Conservation (phyloP, 2,329 filamentous ascomycete species). For the Fusarium sterilihyphosum region DNA sequence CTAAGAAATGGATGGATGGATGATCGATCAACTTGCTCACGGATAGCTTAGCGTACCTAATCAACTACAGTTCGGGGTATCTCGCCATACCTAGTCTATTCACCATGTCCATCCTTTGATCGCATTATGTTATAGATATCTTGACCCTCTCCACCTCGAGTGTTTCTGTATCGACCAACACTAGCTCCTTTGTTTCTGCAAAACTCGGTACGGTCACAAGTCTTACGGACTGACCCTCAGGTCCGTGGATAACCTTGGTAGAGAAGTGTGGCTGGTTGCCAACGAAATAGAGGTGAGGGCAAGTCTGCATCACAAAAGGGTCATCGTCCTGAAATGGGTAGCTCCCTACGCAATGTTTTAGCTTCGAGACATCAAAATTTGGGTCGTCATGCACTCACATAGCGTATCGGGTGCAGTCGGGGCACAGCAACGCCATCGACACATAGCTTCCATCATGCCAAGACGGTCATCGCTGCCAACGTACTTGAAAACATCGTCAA, state of each 20-base stretch:
- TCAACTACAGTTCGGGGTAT: slow-evolving; percentile 29
- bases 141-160: slow-evolving; percentile 79
- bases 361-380: not conserved
- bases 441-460: slow-evolving; percentile 93
- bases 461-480: slow-evolving; percentile 80
- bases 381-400: slow-evolving; percentile 67
- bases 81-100: slow-evolving; percentile 18
- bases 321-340: slow-evolving; percentile 97
- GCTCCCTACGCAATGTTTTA: slow-evolving; percentile 69
- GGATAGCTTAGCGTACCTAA: not conserved
- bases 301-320: slow-evolving; percentile 85
- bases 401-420: slow-evolving; percentile 96
- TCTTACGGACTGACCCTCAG: slow-evolving; percentile 75
- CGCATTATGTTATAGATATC: slow-evolving; percentile 50
- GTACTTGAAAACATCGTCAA: slow-evolving; percentile 95
- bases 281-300: slow-evolving; percentile 91
- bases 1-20: not conserved
- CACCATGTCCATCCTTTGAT: not conserved
- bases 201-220: slow-evolving; percentile 89
- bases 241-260: slow-evolving; percentile 74
- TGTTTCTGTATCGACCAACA: slow-evolving; percentile 87
- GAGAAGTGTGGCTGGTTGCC: slow-evolving; percentile 85
- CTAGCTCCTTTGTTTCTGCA: slow-evolving; percentile 77
- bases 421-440: slow-evolving; percentile 89
- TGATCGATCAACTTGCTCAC: not conserved